phyloP scores from a whole-genome alignment of 768 basidiomycete species.

The Boletus fagicola region DNA sequence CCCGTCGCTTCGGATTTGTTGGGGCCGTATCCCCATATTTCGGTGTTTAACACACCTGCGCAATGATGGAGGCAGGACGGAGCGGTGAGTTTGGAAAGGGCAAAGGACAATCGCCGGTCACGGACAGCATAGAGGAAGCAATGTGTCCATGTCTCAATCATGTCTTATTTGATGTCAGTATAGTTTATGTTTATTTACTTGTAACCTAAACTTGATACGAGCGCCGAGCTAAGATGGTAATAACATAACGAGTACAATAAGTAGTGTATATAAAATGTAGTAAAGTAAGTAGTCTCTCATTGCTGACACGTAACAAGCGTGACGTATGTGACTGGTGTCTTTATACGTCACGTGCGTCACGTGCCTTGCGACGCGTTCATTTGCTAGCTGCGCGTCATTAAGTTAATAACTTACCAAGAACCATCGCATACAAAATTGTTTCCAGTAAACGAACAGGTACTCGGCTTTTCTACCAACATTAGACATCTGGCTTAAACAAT shows the following conservation, averaged over 20 bases:
- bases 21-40: constrained; percentile 25
- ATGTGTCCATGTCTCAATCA: not conserved
- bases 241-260: not conserved
- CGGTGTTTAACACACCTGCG: constrained; percentile 1
- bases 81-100: not conserved
- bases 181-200: not conserved
- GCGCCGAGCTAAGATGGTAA: not conserved
- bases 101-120: not conserved
- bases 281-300: too few relatives aligned
- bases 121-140: not conserved
- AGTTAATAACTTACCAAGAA: not conserved
- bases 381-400: not conserved
- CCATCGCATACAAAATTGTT: not conserved
- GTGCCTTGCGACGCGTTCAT: constrained; percentile 11
- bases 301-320: too few relatives aligned
- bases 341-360: constrained; percentile 21
- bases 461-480: not conserved
- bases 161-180: not conserved
- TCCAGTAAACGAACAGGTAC: not conserved
- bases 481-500: too few relatives aligned
- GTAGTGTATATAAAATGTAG: too few relatives aligned
- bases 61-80: not conserved
- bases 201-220: not conserved
- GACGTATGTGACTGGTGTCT: too few relatives aligned
- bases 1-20: constrained; percentile 13